These are phyloP conservation scores for Paramecium bursaria DNA, from an alignment of 73 alveolate genomes.

Conservation along the genomic window DNA sequence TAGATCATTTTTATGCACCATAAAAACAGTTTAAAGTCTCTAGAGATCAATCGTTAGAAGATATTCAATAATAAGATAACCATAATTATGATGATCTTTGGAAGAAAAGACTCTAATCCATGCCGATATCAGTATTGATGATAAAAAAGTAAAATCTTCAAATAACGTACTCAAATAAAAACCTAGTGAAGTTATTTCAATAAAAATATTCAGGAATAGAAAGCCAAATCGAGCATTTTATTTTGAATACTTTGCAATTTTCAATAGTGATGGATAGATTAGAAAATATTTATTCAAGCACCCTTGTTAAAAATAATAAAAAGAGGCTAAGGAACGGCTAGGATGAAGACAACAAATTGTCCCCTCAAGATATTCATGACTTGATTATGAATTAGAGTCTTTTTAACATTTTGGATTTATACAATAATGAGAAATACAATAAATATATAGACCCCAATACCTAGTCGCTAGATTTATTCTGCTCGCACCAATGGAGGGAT, in stretches of 20 bases:
- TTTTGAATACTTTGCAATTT: slow-evolving; percentile 19
- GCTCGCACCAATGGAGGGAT: neutral
- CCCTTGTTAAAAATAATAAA: neutral
- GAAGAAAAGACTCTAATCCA: slow-evolving; percentile 30
- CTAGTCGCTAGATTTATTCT: neutral
- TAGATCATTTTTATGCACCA: too few species aligned
- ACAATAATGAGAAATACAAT: neutral
- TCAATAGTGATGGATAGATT: neutral
- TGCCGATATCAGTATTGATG: slow-evolving; percentile 28
- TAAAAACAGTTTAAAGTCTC: too few species aligned
- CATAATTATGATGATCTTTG: slow-evolving; percentile 55
- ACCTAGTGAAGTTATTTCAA: slow-evolving; percentile 7
- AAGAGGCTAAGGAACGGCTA: neutral
- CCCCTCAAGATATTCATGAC: neutral
- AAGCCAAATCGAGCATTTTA: slow-evolving; percentile 10
- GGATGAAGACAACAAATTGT: neutral
- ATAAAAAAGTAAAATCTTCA: slow-evolving; percentile 3
- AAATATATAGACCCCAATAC: neutral
- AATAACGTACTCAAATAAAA: slow-evolving; percentile 15
- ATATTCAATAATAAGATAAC: too few species aligned
- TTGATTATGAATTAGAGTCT: neutral
- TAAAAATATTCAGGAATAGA: slow-evolving; percentile 4
- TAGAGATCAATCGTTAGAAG: too few species aligned
- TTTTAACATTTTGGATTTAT: neutral
- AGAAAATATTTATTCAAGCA: neutral